phyloP scores from a whole-genome alignment of 305 asterid genomes.

The Stenogyne calaminthoides region DNA sequence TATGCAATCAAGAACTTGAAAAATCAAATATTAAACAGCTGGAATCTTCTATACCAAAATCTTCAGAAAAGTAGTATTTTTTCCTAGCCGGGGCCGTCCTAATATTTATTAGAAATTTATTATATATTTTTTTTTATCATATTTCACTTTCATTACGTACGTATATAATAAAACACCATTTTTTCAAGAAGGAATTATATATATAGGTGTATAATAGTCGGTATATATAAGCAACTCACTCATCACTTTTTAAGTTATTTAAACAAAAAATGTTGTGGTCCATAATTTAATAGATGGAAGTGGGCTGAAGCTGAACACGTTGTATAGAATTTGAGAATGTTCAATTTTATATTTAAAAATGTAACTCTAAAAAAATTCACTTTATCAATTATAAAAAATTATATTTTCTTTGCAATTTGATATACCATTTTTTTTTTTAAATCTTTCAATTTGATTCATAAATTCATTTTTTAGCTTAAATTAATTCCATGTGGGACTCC shows the following conservation, averaged over 20 bases:
- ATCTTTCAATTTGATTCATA: too few relatives aligned
- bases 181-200: neutral
- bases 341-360: neutral
- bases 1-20: neutral
- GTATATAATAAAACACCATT: too few relatives aligned
- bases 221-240: neutral
- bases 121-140: neutral
- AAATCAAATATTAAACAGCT: neutral
- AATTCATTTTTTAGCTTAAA: too few relatives aligned
- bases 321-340: neutral
- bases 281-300: neutral
- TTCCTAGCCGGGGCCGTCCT: neutral
- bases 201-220: neutral
- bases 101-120: neutral
- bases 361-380: too few relatives aligned
- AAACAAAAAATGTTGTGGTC: neutral
- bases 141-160: neutral
- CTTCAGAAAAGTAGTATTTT: neutral
- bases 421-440: too few relatives aligned
- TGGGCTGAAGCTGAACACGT: neutral
- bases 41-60: neutral
- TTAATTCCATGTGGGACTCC: too few relatives aligned
- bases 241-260: neutral
- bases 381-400: too few relatives aligned
- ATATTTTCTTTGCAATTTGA: too few relatives aligned